Percentiles rank a stretch among this genome's conserved stretches.
Conservation (phyloP, 164 flowering plant species). For the Vitis amurensis region DNA sequence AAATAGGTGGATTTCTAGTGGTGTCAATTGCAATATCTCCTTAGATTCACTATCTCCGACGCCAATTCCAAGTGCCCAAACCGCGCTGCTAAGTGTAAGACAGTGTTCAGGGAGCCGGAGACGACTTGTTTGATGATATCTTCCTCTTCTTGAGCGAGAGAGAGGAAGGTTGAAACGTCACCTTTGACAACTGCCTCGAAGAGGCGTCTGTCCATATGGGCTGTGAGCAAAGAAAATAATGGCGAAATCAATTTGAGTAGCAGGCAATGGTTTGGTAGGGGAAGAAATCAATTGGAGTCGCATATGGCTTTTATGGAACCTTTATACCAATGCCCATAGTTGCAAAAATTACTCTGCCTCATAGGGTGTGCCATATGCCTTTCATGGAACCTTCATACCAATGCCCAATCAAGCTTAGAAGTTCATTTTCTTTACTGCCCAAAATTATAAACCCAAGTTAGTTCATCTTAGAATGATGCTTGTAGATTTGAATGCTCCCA, state of each 20-base stretch:
- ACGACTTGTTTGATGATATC: constrained; percentile 26
- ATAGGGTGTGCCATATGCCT: constrained; percentile 52
- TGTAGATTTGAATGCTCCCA: no score
- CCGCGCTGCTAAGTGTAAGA: constrained; percentile 51
- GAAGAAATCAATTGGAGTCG: no score
- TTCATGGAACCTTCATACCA: constrained; percentile 39
- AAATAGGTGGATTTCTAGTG: no score
- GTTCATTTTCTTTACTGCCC: no score
- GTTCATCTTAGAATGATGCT: no score
- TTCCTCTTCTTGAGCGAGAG: constrained; percentile 30
- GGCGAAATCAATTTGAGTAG: no score
- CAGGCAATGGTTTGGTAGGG: no score
- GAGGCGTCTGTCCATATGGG: constrained; percentile 44
- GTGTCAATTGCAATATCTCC: not conserved
- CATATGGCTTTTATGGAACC: no score
- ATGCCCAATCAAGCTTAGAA: not conserved
- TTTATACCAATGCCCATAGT: constrained; percentile 18
- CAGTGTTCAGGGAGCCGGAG: constrained; percentile 23
- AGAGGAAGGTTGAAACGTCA: constrained; percentile 30
- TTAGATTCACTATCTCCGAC: constrained; percentile 17
- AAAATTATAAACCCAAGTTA: not conserved
- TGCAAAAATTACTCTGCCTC: constrained; percentile 47
- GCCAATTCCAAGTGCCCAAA: constrained; percentile 24
- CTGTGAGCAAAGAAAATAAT: no score
- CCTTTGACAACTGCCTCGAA: constrained; percentile 33